Base-by-base conservation (phyloP, 306 rosid species). In the Fragaria vesca region DNA sequence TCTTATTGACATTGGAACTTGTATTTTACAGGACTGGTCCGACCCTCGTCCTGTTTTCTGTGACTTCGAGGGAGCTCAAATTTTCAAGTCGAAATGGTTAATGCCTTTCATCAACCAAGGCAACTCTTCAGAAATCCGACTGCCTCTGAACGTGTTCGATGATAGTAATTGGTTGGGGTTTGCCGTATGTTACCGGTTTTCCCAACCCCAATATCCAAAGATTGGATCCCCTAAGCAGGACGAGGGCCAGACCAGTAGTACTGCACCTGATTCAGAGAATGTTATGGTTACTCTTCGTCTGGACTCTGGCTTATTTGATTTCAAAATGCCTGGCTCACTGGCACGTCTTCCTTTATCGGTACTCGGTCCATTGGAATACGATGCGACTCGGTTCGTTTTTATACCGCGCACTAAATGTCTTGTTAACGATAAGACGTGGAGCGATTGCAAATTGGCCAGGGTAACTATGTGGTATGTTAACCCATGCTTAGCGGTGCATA, bases 161-260 rank as follows among this genome's bases (percentile, higher is more conserved):
- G 48, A 69, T 36, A 51, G 12, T 43, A 18, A 24, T 3, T 68
- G 81, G 48, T 50, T 69, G 21, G 81, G 81, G 17, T 26, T 78
- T 43, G 75, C 69, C 3, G 4, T 78, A 6, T 54, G 11, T 45
- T 57, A n/a, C 26, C 5, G 5, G 5, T 24, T 26, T 6, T 48
- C 48, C 17, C 2, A 15, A 13, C 54, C 52, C 18, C 42, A 67
- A 47, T n/a, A 71, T 70, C 58, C 74, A 47, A 46, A 8, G 40
- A 26, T 26, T 69, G 40, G 5, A 36, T 4, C 40, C 40, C 5
- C 40, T 4, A 36, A 36, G 40, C 40, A 36, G 40, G 40, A 36
- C 40, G 40, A 36, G 40, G 40, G 40, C 6, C 40, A 36, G 40
- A 36, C 40, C 40, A 36, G 40, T 36, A 36, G 4, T 36, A 36